Evolutionary conservation across 2,329 filamentous ascomycete genomes (phyloP), one percentile per base, ranked within the genome.

Genomic region (Cordyceps javanica): DNA sequence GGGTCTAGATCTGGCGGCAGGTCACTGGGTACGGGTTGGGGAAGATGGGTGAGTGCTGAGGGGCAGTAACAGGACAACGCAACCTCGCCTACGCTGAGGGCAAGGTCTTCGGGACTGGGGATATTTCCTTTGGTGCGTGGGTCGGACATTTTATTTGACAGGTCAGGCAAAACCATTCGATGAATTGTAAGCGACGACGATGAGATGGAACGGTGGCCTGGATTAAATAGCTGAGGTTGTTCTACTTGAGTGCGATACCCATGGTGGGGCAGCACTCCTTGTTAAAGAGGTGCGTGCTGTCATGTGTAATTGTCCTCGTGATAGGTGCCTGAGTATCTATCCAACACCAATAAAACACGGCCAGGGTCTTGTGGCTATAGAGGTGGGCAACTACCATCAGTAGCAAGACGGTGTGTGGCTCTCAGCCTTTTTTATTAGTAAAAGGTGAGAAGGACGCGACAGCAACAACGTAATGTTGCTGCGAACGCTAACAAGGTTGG

Each of bases 21-120:
- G 60, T 78, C 78, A 8, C 66, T 71, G 0, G 80, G 80, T 0
- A 71, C 64, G 2, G 81, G 81, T 60, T 76, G 78, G 8, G 69
- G 73, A 8, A 82, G 70, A 58, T 73, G 65, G 46, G 71, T 71
- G 19, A 83, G 75, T 38, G 69, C 70, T 16, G 73, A 64, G 6
- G 77, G 77, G 11, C 75, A 78, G 66, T 78, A 79, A 2, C 72
- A 69, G 16, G 75, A 77, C 46, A 57, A 48, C 13, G 51, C 41
- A 34, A 55, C 13, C 25, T 45, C 28, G 42, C 19, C 25, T 3
- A 41, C 58, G 28, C 68, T 64, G 44, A 70, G 61, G 14, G 67
- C 67, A 11, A 42, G 54, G 11, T 50, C 30, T 5, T 30, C 19
- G 25, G 36, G 46, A 16, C 7, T 26, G 23, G 21, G 7, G 23